Evolutionary conservation across 2,329 filamentous ascomycete genomes (phyloP).

Genomic region (Penicillium paneum): DNA sequence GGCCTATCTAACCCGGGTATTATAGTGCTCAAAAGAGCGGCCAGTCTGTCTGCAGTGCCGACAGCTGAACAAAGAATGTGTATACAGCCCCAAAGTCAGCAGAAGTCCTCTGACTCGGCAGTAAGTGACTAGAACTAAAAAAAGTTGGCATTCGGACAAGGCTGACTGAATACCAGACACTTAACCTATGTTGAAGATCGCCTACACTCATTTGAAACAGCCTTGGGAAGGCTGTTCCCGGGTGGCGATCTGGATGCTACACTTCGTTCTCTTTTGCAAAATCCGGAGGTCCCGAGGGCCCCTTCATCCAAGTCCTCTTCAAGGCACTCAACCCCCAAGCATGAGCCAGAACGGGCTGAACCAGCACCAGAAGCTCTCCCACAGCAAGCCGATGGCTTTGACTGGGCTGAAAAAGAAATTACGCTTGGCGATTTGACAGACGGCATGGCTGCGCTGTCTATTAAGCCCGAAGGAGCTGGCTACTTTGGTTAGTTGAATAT

Average conservation of each 20-base stretch:
- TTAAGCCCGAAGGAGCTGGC: slow-evolving; percentile 40
- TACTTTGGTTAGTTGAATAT: slow-evolving; percentile 34
- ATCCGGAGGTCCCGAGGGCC: slow-evolving; percentile 33
- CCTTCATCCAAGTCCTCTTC: slow-evolving; percentile 39
- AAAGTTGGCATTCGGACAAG: neutral
- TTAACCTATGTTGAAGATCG: slow-evolving; percentile 43
- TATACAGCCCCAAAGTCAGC: slow-evolving; percentile 43
- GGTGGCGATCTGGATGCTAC: slow-evolving; percentile 41
- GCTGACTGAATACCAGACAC: slow-evolving; percentile 29
- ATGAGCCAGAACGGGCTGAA: slow-evolving; percentile 34
- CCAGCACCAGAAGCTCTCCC: slow-evolving; percentile 45
- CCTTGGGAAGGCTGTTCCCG: slow-evolving; percentile 38
- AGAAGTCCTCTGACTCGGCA: slow-evolving; percentile 43
- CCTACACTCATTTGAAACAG: slow-evolving; percentile 39
- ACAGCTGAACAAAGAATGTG: slow-evolving; percentile 41
- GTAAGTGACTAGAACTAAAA: slow-evolving; percentile 23
- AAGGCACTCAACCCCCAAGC: slow-evolving; percentile 38
- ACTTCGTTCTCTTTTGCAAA: slow-evolving; percentile 37
- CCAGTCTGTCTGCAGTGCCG: slow-evolving; percentile 40
- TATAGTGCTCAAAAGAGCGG: slow-evolving; percentile 43
- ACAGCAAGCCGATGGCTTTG: slow-evolving; percentile 40
- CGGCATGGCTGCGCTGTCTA: slow-evolving; percentile 42
- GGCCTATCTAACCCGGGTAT: slow-evolving; percentile 3
- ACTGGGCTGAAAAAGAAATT: slow-evolving; percentile 41
- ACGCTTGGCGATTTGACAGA: slow-evolving; percentile 40